phyloP scores from a whole-genome alignment of 176 grass and related monocot genomes.

The Paspalum vaginatum region DNA sequence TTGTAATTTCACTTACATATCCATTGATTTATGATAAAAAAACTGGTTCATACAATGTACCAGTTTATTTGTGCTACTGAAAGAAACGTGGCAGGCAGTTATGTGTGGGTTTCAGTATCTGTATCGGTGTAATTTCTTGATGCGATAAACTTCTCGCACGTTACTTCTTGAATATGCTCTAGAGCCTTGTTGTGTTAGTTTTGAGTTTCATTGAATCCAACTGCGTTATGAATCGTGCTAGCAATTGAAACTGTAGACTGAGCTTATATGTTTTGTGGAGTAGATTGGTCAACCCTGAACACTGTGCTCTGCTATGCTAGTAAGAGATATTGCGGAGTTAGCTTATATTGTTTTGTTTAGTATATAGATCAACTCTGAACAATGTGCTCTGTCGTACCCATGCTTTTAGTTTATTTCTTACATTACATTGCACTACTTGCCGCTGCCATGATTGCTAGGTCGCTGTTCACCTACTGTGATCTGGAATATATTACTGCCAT shows the following conservation, averaged over 20 bases:
- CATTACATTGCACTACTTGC: background rate
- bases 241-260: background rate
- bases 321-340: background rate
- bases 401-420: background rate
- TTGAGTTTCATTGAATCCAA: background rate
- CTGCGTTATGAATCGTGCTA: background rate
- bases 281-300: constrained; percentile 12
- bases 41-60: background rate
- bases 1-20: constrained; percentile 6
- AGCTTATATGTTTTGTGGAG: background rate
- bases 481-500: background rate
- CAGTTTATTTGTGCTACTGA: background rate
- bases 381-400: background rate
- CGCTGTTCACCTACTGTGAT: background rate
- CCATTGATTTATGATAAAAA: background rate
- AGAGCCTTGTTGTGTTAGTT: background rate
- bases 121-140: background rate
- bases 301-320: constrained; percentile 3
- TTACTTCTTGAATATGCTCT: constrained; percentile 10
- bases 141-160: background rate
- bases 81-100: constrained; percentile 6
- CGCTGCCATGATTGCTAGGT: background rate
- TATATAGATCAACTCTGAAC: constrained; percentile 23
- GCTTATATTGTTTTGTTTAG: background rate
- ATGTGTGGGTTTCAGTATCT: background rate